Conservation (phyloP, 192 early-diverging fungal species). For the Backusella luteola region DNA sequence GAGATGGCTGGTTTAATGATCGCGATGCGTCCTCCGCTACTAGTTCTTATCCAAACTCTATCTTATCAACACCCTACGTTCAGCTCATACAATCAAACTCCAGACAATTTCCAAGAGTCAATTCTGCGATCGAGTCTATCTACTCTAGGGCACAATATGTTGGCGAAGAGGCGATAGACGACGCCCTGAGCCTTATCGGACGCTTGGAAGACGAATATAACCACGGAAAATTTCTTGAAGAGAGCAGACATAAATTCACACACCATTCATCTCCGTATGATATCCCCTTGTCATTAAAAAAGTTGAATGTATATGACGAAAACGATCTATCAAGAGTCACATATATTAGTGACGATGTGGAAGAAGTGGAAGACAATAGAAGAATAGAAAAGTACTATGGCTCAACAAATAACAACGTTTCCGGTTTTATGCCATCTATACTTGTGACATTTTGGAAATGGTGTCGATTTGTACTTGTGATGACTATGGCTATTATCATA, state of each 20-base stretch:
- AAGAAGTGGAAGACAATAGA: background rate
- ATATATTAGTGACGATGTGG: background rate
- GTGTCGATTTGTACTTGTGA: background rate
- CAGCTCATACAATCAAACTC: background rate
- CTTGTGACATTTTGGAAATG: background rate
- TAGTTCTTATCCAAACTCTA: background rate
- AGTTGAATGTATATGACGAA: background rate
- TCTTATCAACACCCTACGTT: background rate
- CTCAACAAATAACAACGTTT: background rate
- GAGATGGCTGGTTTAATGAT: background rate
- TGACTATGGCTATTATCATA: constrained; percentile 9
- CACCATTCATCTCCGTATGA: background rate
- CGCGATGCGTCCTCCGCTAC: background rate
- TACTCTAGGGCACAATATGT: background rate
- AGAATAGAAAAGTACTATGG: background rate
- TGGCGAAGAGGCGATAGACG: constrained; percentile 1
- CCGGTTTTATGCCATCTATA: background rate
- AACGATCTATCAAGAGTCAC: background rate
- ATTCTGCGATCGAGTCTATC: constrained; percentile 3
- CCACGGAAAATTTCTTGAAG: constrained; percentile 5
- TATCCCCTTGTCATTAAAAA: background rate
- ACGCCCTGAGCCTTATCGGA: constrained; percentile 4
- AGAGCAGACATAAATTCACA: background rate
- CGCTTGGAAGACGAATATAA: constrained; percentile 10
- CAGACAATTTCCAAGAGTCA: background rate